Evolutionary conservation across 108 stramenopile species (phyloP).

Genomic region (Schizochytrium sp.): DNA sequence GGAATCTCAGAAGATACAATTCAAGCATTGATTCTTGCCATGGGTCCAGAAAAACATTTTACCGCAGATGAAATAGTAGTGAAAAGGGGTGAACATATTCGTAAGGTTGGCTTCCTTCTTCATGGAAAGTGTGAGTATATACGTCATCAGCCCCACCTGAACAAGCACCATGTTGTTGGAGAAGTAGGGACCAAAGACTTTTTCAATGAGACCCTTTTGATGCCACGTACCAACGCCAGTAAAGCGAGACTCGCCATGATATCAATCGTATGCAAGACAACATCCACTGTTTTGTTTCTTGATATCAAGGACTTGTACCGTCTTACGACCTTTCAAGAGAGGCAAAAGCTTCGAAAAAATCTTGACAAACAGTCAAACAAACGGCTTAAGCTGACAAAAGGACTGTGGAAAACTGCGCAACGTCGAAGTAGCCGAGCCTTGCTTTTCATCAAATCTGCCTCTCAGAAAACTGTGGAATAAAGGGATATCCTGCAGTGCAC

Average conservation of each 20-base stretch:
- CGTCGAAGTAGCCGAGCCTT: too few species aligned
- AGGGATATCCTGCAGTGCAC: too few species aligned
- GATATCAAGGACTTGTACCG: not conserved
- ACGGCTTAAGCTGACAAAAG: too few species aligned
- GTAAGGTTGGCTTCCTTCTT: not conserved
- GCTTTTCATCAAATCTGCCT: too few species aligned
- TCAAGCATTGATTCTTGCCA: not conserved
- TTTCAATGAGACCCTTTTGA: not conserved
- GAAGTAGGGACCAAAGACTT: slow-evolving; percentile 17
- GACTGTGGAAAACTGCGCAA: too few species aligned
- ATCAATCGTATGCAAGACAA: slow-evolving; percentile 7
- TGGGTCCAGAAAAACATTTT: not conserved
- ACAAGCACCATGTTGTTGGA: not conserved
- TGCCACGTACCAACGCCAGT: not conserved
- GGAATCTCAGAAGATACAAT: not conserved
- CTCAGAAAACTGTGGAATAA: too few species aligned
- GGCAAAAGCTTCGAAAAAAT: not conserved
- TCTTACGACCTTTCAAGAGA: not conserved
- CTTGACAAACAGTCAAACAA: not conserved
- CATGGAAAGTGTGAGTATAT: not conserved
- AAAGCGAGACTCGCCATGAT: not conserved
- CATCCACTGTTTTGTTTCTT: not conserved
- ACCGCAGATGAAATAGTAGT: not conserved
- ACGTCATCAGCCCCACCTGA: not conserved
- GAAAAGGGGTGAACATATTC: not conserved